Base-by-base conservation (phyloP, 345 rosid genomes). In the Turritis glabra region DNA sequence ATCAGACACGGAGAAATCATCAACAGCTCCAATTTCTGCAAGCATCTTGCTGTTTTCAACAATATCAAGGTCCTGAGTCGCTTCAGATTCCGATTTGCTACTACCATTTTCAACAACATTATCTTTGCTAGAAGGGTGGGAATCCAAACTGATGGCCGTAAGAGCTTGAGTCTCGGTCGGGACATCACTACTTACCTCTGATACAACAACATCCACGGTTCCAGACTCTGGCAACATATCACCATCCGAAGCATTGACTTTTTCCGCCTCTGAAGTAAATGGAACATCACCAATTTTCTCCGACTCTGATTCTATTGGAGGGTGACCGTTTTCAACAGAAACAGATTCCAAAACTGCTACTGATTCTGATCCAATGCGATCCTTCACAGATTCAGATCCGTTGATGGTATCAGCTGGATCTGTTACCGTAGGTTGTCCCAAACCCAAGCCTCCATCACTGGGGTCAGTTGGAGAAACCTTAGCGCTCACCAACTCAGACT, bases 1-100 rank as follows among this genome's bases (percentile, higher is more conserved):
- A 75, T 62, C 56, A 19, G 73, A 25, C 30, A 57, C 30, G 18
- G 83, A 67, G 46, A 50, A 63, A 55, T 32, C 65, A 51, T 44
- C 58, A 40, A 27, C 82, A 78, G 43, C 47, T 51, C 52, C 76
- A 18, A 18, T 37, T 55, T 79, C 82, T 29, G 80, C 68, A 60
- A 69, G 79, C 66, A 60, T 69, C 66, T 73, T 67, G 60, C 38
- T 64, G 37, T 66, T 32, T 64, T 77, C 78, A 75, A 33, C 22
- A 22, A 54, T 15, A 37, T 54, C 43, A 66, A 61, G 48, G 29
- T 53, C 73, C 64, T 21, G 52, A 30, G 29, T 79, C 41, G 19
- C 67, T 63, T 66, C 79, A 44, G 72, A 47, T 65, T 64, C 77
- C 8, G 48, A 50, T 48, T 71, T 57, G 55, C 53, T 48, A 22